Percentiles rank a stretch among this genome's conserved stretches.
Evolutionary conservation across 2,329 filamentous ascomycete species (phyloP).

Genomic region (Ascochyta fabae): DNA sequence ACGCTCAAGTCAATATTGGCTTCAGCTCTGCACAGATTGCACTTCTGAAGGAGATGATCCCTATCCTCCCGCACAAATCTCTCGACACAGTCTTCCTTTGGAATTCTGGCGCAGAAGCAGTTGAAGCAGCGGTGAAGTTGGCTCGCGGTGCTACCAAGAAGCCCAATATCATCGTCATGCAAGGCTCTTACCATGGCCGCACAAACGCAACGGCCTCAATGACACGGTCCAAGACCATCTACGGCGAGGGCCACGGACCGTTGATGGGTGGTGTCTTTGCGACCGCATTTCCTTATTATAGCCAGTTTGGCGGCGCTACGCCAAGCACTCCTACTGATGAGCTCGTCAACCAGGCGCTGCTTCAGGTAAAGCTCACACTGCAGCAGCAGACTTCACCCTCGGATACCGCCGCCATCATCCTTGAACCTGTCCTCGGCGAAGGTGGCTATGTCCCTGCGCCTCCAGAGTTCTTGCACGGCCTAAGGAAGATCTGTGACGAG

Average conservation of each 20-base stretch:
- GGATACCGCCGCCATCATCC: conserved; percentile 39
- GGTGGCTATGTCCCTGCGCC: conserved; percentile 41
- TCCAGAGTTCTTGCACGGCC: conserved; percentile 39
- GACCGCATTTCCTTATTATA: conserved; percentile 40
- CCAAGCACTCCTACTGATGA: conserved; percentile 34
- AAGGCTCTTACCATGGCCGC: conserved; percentile 40
- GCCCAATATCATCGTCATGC: conserved; percentile 43
- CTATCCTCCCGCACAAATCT: conserved; percentile 37
- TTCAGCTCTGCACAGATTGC: conserved; percentile 39
- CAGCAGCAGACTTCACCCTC: conserved; percentile 37
- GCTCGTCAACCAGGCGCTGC: conserved; percentile 32
- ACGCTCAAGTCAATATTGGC: conserved; percentile 41
- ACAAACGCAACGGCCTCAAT: conserved; percentile 40
- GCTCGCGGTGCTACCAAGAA: conserved; percentile 40
- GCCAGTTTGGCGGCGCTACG: conserved; percentile 33
- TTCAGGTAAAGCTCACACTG: conserved; percentile 35
- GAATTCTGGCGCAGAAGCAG: conserved; percentile 41
- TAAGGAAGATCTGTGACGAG: conserved; percentile 53
- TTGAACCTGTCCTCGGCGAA: conserved; percentile 39
- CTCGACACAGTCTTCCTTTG: conserved; percentile 40
- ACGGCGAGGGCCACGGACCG: conserved; percentile 39
- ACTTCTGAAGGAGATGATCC: conserved; percentile 36
- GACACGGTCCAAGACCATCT: conserved; percentile 41
- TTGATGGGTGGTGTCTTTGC: conserved; percentile 41
- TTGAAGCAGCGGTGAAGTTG: conserved; percentile 39